Percentiles rank a stretch among this genome's conserved stretches.
These are phyloP conservation scores for Fusarium bulbicola DNA, from an alignment of 2,329 filamentous ascomycete genomes.

Conservation along the genomic window DNA sequence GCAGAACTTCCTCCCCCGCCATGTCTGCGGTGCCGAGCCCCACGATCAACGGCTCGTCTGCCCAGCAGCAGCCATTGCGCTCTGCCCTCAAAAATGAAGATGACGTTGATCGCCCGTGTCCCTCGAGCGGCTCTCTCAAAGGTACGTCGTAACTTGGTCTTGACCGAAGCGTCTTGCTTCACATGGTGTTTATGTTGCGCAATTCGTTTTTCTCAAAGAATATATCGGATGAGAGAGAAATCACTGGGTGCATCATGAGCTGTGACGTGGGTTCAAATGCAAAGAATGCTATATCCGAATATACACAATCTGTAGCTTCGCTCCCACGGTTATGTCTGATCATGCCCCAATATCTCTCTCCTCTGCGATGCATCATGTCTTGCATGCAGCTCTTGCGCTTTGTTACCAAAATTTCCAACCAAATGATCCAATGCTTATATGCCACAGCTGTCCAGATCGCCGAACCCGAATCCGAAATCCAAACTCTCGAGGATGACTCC, in stretches of 20 bases:
- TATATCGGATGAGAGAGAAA: slow-evolving; percentile 3
- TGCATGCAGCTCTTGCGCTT: neutral
- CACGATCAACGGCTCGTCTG: slow-evolving; percentile 33
- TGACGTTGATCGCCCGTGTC: slow-evolving; percentile 49
- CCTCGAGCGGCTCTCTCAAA: slow-evolving; percentile 53
- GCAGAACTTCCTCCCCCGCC: slow-evolving; percentile 16
- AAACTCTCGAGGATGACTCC: slow-evolving; percentile 46
- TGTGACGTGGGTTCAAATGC: neutral
- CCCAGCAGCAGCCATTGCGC: slow-evolving; percentile 46
- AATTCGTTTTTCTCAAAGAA: neutral
- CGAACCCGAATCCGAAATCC: slow-evolving; percentile 54
- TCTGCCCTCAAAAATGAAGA: slow-evolving; percentile 57
- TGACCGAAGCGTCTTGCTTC: neutral
- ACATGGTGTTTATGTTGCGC: neutral
- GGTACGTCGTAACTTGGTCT: slow-evolving; percentile 48
- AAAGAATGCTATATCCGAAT: neutral
- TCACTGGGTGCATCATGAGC: neutral
- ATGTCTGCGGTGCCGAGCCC: slow-evolving; percentile 42
- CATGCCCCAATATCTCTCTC: slow-evolving; percentile 5
- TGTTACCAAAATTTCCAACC: neutral
- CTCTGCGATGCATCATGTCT: neutral
- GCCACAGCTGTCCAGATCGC: slow-evolving; percentile 64
- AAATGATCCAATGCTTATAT: slow-evolving; percentile 34
- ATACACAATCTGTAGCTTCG: neutral
- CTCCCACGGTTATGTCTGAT: neutral